These are phyloP conservation scores for Meyerozyma athensensis DNA, from an alignment of 1,139 yeast species.

Conservation along the genomic window DNA sequence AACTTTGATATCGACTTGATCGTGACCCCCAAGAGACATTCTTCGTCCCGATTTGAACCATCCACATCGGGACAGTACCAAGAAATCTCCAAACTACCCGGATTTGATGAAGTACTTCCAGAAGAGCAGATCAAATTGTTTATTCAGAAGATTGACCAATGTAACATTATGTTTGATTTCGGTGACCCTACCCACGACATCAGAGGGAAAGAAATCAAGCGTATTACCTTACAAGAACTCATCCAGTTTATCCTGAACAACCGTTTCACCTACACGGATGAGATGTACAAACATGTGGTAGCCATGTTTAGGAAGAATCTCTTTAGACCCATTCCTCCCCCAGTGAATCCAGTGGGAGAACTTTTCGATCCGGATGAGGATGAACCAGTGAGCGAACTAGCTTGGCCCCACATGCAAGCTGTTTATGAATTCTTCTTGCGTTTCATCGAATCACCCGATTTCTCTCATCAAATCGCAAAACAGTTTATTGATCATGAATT, in stretches of 20 bases:
- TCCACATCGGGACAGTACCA: slow-evolving; percentile 55
- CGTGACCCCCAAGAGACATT: slow-evolving; percentile 82
- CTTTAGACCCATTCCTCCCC: slow-evolving; percentile 96
- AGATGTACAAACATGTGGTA: slow-evolving; percentile 84
- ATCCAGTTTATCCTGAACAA: slow-evolving; percentile 81
- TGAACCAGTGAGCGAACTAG: slow-evolving; percentile 92
- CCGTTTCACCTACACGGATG: slow-evolving; percentile 82
- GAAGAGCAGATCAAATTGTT: slow-evolving; percentile 81
- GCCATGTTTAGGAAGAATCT: slow-evolving; percentile 85
- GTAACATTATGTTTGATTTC: slow-evolving; percentile 91
- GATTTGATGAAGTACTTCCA: slow-evolving; percentile 85
- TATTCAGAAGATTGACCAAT: slow-evolving; percentile 85
- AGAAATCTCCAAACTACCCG: slow-evolving; percentile 77
- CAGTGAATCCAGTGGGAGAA: slow-evolving; percentile 95
- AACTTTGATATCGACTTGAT: slow-evolving; percentile 43
- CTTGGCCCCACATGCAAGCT: slow-evolving; percentile 99
- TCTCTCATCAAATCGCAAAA: slow-evolving; percentile 89
- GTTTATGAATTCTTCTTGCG: slow-evolving; percentile 91
- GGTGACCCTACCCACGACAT: slow-evolving; percentile 89
- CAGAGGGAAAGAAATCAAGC: slow-evolving; percentile 87
- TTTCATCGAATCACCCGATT: slow-evolving; percentile 92
- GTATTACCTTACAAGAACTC: slow-evolving; percentile 81
- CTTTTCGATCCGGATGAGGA: slow-evolving; percentile 97
- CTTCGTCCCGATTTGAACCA: slow-evolving; percentile 89
- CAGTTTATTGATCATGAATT: slow-evolving; percentile 91